phyloP scores from a whole-genome alignment of 2,329 filamentous ascomycete species.

The Trichophyton benhamiae region DNA sequence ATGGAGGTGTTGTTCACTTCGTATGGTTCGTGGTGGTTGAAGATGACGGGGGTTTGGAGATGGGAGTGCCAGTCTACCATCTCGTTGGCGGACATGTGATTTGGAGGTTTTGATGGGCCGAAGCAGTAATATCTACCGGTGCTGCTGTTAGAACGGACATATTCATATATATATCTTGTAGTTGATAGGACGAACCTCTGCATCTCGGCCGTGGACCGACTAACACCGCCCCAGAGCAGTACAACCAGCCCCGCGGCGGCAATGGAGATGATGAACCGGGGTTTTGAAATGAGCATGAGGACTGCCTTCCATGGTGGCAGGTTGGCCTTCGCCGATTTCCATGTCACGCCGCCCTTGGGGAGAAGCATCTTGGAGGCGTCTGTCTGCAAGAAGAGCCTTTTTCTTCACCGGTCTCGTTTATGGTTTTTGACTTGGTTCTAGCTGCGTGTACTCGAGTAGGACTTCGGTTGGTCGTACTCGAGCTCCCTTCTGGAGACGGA shows the following conservation, averaged over 20 bases:
- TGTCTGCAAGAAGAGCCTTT: neutral
- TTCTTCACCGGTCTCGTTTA: neutral
- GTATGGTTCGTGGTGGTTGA: slow-evolving; percentile 86
- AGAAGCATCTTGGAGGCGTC: slow-evolving; percentile 50
- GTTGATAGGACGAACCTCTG: slow-evolving; percentile 56
- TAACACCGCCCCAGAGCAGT: slow-evolving; percentile 79
- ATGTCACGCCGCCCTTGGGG: slow-evolving; percentile 77
- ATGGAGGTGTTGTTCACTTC: slow-evolving; percentile 73
- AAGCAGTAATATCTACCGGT: slow-evolving; percentile 80
- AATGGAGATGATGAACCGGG: slow-evolving; percentile 63
- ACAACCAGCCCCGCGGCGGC: slow-evolving; percentile 58
- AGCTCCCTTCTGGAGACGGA: too few species aligned
- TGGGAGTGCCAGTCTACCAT: slow-evolving; percentile 80
- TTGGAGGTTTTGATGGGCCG: slow-evolving; percentile 87
- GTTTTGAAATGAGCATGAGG: slow-evolving; percentile 58
- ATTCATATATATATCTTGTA: neutral
- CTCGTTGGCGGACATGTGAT: slow-evolving; percentile 88
- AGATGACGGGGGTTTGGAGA: slow-evolving; percentile 81
- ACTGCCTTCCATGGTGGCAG: slow-evolving; percentile 66
- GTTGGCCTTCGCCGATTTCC: slow-evolving; percentile 75
- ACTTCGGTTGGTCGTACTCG: too few species aligned
- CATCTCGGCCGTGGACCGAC: slow-evolving; percentile 70
- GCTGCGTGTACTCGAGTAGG: too few species aligned
- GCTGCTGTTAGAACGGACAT: too few species aligned
- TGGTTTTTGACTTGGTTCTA: neutral